Evolutionary conservation across 2,329 filamentous ascomycete species (phyloP).

Genomic region (Sarocladiaceae sp.): DNA sequence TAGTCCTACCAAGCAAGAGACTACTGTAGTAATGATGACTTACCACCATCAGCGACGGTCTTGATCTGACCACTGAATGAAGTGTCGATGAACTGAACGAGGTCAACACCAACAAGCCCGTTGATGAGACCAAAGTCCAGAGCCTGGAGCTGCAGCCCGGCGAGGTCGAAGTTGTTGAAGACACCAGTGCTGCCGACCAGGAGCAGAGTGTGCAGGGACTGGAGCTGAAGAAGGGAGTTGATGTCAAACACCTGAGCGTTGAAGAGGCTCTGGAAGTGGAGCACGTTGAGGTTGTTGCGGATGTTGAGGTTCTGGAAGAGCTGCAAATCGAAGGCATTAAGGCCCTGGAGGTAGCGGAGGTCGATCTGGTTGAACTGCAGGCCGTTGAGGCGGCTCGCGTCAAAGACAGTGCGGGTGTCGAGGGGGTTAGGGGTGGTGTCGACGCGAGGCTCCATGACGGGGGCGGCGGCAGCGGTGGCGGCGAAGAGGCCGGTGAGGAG

Average conservation of each 20-base stretch:
- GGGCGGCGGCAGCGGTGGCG: conserved; percentile 37
- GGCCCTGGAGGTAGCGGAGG: conserved; percentile 38
- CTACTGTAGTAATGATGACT: conserved; percentile 16
- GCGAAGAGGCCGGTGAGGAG: conserved; percentile 39
- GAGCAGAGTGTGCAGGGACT: conserved; percentile 33
- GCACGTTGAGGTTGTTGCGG: conserved; percentile 40
- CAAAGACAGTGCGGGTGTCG: conserved; percentile 29
- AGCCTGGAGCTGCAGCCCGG: conserved; percentile 18
- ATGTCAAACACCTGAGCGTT: conserved; percentile 33
- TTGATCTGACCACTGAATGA: conserved; percentile 18
- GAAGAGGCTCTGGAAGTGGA: conserved; percentile 35
- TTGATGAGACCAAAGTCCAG: conserved; percentile 25
- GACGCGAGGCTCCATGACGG: conserved; percentile 21
- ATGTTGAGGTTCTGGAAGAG: conserved; percentile 31
- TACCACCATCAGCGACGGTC: conserved; percentile 20
- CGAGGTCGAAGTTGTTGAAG: conserved; percentile 23
- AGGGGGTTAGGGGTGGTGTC: conserved; percentile 25
- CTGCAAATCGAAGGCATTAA: conserved; percentile 40
- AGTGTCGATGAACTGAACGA: conserved; percentile 23
- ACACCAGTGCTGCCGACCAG: conserved; percentile 23
- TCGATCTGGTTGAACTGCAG: conserved; percentile 34
- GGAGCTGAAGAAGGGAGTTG: conserved; percentile 31
- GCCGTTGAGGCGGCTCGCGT: conserved; percentile 33
- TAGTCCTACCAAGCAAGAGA: conserved; percentile 18
- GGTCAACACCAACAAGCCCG: conserved; percentile 19